Evolutionary conservation across 805 yeast genomes (phyloP).

Genomic region (Danielia oregonensis): DNA sequence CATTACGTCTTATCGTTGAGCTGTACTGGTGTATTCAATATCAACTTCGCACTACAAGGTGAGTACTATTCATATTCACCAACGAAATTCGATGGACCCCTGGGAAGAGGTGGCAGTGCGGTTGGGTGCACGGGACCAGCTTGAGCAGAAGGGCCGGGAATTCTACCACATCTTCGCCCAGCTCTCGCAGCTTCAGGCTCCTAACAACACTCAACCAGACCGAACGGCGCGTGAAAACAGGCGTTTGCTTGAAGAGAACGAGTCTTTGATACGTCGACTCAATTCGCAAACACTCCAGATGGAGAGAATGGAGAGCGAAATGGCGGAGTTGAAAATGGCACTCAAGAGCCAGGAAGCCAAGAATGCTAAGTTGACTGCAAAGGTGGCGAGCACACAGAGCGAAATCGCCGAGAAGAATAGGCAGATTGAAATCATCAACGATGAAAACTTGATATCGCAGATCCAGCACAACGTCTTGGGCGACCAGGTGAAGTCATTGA

Average conservation of each 20-base stretch:
- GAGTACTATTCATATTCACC: too few species aligned
- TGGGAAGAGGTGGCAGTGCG: constrained; percentile 25
- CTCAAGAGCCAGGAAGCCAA: constrained; percentile 9
- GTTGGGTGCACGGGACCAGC: constrained; percentile 27
- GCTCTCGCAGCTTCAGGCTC: constrained; percentile 15
- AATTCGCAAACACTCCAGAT: constrained; percentile 24
- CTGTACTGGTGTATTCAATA: too few species aligned
- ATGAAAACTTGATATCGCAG: constrained; percentile 58
- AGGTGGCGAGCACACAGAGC: constrained; percentile 20
- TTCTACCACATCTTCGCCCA: constrained; percentile 33
- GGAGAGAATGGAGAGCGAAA: constrained; percentile 20
- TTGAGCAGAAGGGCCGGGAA: constrained; percentile 28
- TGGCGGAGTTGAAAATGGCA: constrained; percentile 13
- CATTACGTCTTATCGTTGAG: too few species aligned
- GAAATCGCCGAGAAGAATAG: constrained; percentile 47
- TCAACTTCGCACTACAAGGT: too few species aligned
- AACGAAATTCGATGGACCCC: constrained; percentile 11
- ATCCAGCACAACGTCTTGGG: constrained; percentile 53
- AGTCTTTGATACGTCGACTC: constrained; percentile 19
- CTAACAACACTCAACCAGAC: constrained; percentile 6
- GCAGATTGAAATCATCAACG: constrained; percentile 58
- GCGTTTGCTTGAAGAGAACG: constrained; percentile 19
- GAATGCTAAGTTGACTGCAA: constrained; percentile 6
- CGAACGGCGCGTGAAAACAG: constrained; percentile 16
- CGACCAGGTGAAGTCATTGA: constrained; percentile 35